Conservation (phyloP, 768 basidiomycete species). For the Clitopilus hobsonii region DNA sequence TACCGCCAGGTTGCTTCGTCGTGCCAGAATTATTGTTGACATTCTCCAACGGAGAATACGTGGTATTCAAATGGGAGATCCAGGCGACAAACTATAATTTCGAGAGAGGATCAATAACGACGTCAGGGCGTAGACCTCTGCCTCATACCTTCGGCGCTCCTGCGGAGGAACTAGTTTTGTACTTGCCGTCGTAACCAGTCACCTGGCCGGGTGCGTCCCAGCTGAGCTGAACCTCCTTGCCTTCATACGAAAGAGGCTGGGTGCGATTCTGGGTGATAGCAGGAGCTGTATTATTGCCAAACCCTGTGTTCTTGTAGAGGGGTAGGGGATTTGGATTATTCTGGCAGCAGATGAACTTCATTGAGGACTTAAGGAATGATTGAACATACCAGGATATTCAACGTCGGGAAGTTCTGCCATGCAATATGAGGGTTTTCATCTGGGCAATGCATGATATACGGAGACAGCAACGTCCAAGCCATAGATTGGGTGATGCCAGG, state of each 20-base stretch:
- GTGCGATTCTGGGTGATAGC: slow-evolving; percentile 54
- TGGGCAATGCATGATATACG: slow-evolving; percentile 46
- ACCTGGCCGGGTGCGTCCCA: slow-evolving; percentile 57
- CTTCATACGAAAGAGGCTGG: slow-evolving; percentile 37
- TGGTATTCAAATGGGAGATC: slow-evolving; percentile 58
- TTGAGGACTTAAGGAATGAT: not conserved
- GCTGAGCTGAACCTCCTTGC: slow-evolving; percentile 37
- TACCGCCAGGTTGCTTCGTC: slow-evolving; percentile 44
- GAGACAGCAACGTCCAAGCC: slow-evolving; percentile 52
- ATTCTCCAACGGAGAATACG: slow-evolving; percentile 45
- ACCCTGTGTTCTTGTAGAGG: slow-evolving; percentile 1
- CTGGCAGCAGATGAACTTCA: slow-evolving; percentile 8
- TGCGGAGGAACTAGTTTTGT: slow-evolving; percentile 45
- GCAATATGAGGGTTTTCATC: slow-evolving; percentile 39
- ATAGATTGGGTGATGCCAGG: slow-evolving; percentile 52
- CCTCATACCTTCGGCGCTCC: slow-evolving; percentile 32
- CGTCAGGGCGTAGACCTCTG: not conserved
- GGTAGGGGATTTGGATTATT: slow-evolving; percentile 24
- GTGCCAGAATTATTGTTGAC: slow-evolving; percentile 36
- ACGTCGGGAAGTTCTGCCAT: slow-evolving; percentile 46
- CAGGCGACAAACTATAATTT: slow-evolving; percentile 45
- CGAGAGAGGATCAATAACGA: not conserved
- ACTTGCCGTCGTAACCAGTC: slow-evolving; percentile 44
- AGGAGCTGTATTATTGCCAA: slow-evolving; percentile 19
- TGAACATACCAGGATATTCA: slow-evolving; percentile 30